Conservation (phyloP, 257 asterid genomes). For the Ajuga chamaepitys region DNA sequence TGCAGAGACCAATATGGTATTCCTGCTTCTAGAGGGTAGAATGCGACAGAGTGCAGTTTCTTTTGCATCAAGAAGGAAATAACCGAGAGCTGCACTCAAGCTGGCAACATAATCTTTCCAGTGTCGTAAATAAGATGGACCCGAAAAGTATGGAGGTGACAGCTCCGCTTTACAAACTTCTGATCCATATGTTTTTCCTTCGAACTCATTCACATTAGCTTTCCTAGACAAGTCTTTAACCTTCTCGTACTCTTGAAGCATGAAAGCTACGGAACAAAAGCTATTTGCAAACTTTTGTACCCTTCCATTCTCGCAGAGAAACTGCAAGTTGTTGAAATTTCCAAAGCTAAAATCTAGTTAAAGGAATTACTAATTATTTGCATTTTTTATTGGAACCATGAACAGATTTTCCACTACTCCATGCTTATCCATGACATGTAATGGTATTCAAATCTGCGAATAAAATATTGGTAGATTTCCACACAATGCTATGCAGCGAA, state of each 20-base stretch:
- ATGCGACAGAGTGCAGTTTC: slow-evolving; percentile 25
- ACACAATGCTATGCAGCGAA: background rate
- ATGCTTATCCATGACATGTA: background rate
- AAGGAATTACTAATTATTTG: slow-evolving; percentile 52
- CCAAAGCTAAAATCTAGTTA: slow-evolving; percentile 75
- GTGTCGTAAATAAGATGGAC: slow-evolving; percentile 32
- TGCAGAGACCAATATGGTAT: slow-evolving; percentile 49
- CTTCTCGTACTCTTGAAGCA: slow-evolving; percentile 65
- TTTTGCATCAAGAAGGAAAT: slow-evolving; percentile 67
- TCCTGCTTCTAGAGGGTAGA: slow-evolving; percentile 47
- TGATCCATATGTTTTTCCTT: slow-evolving; percentile 26
- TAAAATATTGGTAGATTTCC: background rate
- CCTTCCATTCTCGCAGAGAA: slow-evolving; percentile 95
- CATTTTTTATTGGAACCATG: too few species aligned
- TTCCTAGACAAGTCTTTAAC: slow-evolving; percentile 22
- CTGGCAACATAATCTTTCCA: slow-evolving; percentile 78
- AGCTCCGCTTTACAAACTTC: slow-evolving; percentile 27
- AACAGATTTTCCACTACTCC: background rate
- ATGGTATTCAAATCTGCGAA: background rate
- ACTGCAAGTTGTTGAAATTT: slow-evolving; percentile 89
- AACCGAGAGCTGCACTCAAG: slow-evolving; percentile 63
- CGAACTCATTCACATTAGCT: slow-evolving; percentile 28
- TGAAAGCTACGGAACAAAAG: slow-evolving; percentile 90
- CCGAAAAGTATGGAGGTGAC: slow-evolving; percentile 25
- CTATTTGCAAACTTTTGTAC: slow-evolving; percentile 93